Evolutionary conservation across 257 asterid species (phyloP), one percentile per base, ranked within the genome.

Genomic region (Plantago major): DNA sequence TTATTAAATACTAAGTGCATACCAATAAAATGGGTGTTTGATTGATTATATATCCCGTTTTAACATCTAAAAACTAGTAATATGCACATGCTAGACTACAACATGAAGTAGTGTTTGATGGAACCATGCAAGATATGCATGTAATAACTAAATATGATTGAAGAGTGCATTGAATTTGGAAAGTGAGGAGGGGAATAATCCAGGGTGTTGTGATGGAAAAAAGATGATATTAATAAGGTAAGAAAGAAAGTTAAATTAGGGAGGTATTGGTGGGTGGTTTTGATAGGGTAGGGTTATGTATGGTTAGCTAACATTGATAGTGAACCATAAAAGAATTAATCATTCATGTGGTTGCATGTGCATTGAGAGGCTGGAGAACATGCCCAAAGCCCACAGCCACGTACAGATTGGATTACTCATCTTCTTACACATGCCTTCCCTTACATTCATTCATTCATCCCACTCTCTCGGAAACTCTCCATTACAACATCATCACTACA

Each of bases 331-430:
- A 33, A 33, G 40, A 33, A 33, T 33, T 5, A 33, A 33, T 33
- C 40, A 33, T 33, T 50, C 88, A 84, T 81, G 91, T 84, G 84
- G 81, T 40, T 71, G 84, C 92, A 84, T 84, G 92, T 84, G 87
- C 76, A 74, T 73, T 67, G 40, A 33, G 40, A 46, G 67, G 81
- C 65, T 66, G 71, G 73, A 81, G 82, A 84, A 80, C 89, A 75
- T 79, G 83, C 78, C 59, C 19, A 42, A 54, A 16, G 13, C 56
- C 61, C 55, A 33, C 18, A 68, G 16, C 18, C 43, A 47, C 14
- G 22, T 37, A 50, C 16, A 2, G 33, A 44, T 33, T 33, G 40
- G 40, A 33, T 33, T 33, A 33, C 40, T 33, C 40, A 33, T 33
- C 40, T 33, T 7, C 55, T 4, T 15, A 59, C 51, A 58, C 71